Conservation (phyloP, 73 alveolate genomes). For the Paramecium sonneborni region DNA sequence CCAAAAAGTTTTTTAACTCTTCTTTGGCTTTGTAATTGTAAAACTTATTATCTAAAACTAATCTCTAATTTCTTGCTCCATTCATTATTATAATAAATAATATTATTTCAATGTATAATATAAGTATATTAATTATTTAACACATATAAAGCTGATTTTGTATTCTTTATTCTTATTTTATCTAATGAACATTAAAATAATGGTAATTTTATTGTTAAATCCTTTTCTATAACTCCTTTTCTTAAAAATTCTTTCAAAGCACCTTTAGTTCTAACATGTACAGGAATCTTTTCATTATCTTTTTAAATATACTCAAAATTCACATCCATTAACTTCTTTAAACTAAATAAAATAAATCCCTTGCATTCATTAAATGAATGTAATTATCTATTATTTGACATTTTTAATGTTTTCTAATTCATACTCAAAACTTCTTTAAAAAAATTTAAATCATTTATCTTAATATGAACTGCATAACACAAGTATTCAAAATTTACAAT, state of each 20-base stretch:
- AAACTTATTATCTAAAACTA: not conserved
- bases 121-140: not conserved
- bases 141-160: not conserved
- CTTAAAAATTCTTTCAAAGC: not conserved
- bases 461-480: not conserved
- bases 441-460: not conserved
- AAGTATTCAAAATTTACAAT: not conserved
- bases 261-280: not conserved
- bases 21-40: conserved; percentile 11
- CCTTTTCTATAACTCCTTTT: not conserved
- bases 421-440: not conserved
- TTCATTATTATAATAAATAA: not conserved
- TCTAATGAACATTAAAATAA: not conserved
- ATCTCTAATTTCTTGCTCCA: not conserved
- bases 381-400: not conserved
- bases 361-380: conserved; percentile 22
- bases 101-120: not conserved
- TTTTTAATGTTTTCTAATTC: not conserved
- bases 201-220: not conserved
- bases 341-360: not conserved
- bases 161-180: conserved; percentile 11
- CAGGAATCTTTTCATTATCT: not conserved
- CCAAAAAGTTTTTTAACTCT: not conserved
- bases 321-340: not conserved
- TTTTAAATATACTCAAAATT: not conserved